Evolutionary conservation across 441 rosid species (phyloP).

Genomic region (Macaranga tanarius): DNA sequence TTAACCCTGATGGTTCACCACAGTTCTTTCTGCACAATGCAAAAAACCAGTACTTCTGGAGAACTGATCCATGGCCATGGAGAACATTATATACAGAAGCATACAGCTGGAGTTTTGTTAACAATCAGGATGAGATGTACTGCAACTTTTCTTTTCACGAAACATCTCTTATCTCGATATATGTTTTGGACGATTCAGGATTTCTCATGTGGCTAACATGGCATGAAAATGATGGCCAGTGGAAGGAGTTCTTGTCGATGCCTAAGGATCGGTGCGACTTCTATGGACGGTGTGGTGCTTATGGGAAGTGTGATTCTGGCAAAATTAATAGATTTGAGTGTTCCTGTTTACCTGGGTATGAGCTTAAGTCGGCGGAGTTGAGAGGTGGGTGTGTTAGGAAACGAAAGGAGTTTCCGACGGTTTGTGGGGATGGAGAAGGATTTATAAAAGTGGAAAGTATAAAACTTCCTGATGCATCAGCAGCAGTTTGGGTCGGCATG

Average conservation of each 20-base stretch:
- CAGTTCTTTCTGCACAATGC: slow-evolving; percentile 28
- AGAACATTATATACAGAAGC: too few relatives aligned
- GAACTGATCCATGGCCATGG: not conserved
- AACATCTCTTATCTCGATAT: slow-evolving; percentile 17
- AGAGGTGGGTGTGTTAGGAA: too few relatives aligned
- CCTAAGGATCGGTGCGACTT: too few relatives aligned
- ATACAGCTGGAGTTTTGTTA: not conserved
- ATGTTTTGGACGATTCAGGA: slow-evolving; percentile 17
- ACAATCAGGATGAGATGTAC: slow-evolving; percentile 21
- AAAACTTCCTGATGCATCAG: slow-evolving; percentile 27
- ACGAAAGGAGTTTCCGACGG: not conserved
- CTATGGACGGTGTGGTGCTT: slow-evolving; percentile 13
- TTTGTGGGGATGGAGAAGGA: slow-evolving; percentile 22
- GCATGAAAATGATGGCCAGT: slow-evolving; percentile 18
- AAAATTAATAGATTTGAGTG: too few relatives aligned
- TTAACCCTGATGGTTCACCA: slow-evolving; percentile 22
- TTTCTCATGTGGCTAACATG: slow-evolving; percentile 12
- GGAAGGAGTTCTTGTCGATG: slow-evolving; percentile 13
- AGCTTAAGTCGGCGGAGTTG: too few relatives aligned
- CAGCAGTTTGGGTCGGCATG: slow-evolving; percentile 4
- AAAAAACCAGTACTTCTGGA: not conserved
- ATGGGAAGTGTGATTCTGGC: too few relatives aligned
- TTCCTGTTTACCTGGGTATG: too few relatives aligned
- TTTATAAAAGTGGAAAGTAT: slow-evolving; percentile 20
- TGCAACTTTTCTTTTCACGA: not conserved